Conservation (phyloP, 805 yeast species). For the Metschnikowia vanudenii region DNA sequence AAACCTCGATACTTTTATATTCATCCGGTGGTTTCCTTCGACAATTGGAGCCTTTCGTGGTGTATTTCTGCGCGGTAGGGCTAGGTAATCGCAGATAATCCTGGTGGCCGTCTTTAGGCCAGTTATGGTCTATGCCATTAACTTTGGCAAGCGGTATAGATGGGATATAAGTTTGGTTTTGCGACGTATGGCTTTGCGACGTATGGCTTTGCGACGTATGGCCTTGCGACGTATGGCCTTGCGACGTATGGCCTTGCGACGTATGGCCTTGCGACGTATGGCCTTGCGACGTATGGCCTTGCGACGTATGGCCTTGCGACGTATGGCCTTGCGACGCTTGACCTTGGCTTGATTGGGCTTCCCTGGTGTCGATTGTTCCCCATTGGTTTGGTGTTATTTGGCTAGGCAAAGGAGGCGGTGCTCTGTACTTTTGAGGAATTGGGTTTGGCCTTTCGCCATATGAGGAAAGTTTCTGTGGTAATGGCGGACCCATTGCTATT, state of each 20-base stretch:
- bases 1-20: not conserved
- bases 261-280: not conserved
- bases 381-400: slow-evolving; percentile 4
- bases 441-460: slow-evolving; percentile 14
- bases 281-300: no score
- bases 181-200: not conserved
- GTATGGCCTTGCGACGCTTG: not conserved
- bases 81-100: not conserved
- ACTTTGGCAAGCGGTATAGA: slow-evolving; percentile 1
- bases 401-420: slow-evolving; percentile 14
- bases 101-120: slow-evolving; percentile 2
- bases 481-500: slow-evolving; percentile 25
- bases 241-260: not conserved
- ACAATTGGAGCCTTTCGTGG: not conserved
- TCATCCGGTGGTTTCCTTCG: slow-evolving; percentile 5
- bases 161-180: no score
- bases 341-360: no score
- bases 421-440: slow-evolving; percentile 12
- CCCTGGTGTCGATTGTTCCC: not conserved
- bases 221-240: no score
- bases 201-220: not conserved
- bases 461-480: slow-evolving; percentile 28
- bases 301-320: not conserved
- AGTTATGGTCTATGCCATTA: slow-evolving; percentile 2
- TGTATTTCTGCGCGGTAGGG: not conserved